Evolutionary conservation across 2,329 filamentous ascomycete genomes (phyloP), one percentile per base, ranked within the genome.

Genomic region (Sphaerostilbella broomeana): DNA sequence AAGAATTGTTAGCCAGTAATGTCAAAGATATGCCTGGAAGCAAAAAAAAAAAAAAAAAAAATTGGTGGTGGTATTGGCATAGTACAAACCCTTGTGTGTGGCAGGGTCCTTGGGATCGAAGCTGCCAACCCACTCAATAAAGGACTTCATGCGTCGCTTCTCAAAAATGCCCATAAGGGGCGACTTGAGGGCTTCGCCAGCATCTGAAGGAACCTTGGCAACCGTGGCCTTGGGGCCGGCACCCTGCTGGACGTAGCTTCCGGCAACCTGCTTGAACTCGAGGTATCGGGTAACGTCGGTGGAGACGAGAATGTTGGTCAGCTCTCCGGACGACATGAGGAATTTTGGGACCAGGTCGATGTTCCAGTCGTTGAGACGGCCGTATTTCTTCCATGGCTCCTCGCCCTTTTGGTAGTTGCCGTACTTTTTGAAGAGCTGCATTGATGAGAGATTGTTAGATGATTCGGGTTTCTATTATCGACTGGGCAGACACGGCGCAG

Each of bases 311-410:
- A 98, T 95, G 69, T 97, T 97, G 63, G 90, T 97, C 61, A 98
- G 75, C 70, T 98, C 90, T 65, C 92, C 92, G 48, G 94, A 95
- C 45, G 90, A 88, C 89, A 98, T 97, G 64, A 98, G 79, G 58
- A 98, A 82, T 76, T 98, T 98, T 52, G 92, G 90, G 34, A 98
- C 89, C 46, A 98, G 77, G 62, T 98, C 94, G 66, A 98, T 94
- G 74, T 95, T 97, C 92, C 92, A 98, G 76, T 97, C 90, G 69
- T 95, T 95, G 62, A 81, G 73, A 45, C 92, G 84, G 55, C 90
- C 90, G 64, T 95, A 97, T 68, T 95, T 89, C 74, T 94, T 90
- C 92, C 92, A 97, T 51, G 90, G 89, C 73, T 95, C 86, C 59
- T 88, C 82, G 53, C 84, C 86, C 47, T 75, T 62, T 44, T 69